Evolutionary conservation across 2,329 filamentous ascomycete species (phyloP), one percentile per base, ranked within the genome.

Genomic region (Neonectria coccinea): DNA sequence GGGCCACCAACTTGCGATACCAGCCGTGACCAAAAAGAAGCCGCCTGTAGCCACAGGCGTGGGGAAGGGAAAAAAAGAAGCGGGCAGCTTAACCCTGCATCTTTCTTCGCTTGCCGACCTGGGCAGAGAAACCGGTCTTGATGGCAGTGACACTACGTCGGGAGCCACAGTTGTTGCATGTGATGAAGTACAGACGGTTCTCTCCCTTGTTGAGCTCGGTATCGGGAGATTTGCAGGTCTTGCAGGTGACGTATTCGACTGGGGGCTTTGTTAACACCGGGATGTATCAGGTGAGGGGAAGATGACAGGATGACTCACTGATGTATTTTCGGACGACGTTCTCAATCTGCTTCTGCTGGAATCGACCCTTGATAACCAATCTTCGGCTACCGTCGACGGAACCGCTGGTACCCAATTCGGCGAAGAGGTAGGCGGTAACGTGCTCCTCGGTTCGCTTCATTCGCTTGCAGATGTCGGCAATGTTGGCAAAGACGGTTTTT

Each of bases 61-160:
- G 50, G 52, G 47, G 66, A 31, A 47, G 41, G 47, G 42, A 47
- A 39, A 51, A 51, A 54, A 59, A 39, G 52, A 61, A 39, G 36
- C 10, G 45, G 62, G 48, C 42, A 62, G 64, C 68, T 86, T 94
- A 97, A 81, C 87, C 92, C 81, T 93, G 89, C 85, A 94, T 92
- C 89, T 97, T 97, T 87, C 90, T 96, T 88, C 96, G 92, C 92
- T 97, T 97, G 81, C 96, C 96, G 81, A 99, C 92, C 84, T 98
- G 96, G 81, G 96, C 96, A 77, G 94, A 97, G 94, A 99, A 99
- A 94, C 96, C 96, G 67, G 94, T 97, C 91, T 99, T 99, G 91
- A 99, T 99, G 73, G 96, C 94, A 66, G 93, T 93, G 79, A 98
- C 95, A 77, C 90, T 94, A 79, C 94, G 91, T 82, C 95, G 87